A percentile compares a stretch with the other conserved stretches of the same genome.
Evolutionary conservation across 2,329 filamentous ascomycete genomes (phyloP).

Genomic region (Nemania sp.): DNA sequence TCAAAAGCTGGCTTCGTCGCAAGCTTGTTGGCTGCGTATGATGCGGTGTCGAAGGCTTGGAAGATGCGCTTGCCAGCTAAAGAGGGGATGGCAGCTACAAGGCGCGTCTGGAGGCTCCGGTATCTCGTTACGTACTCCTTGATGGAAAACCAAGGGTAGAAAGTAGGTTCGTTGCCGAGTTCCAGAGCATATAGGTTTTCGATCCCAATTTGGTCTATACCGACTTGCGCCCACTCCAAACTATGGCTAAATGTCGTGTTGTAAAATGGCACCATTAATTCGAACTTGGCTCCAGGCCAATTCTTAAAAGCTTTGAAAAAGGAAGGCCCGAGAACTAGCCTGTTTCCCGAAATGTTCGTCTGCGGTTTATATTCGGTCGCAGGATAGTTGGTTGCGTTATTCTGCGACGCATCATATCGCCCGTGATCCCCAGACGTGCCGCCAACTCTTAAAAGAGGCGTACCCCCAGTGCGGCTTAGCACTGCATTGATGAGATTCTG

Average conservation of each 20-base stretch:
- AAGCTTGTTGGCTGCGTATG: slow-evolving; percentile 9
- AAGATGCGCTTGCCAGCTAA: slow-evolving; percentile 18
- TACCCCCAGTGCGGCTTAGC: slow-evolving; percentile 21
- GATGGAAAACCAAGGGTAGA: slow-evolving; percentile 22
- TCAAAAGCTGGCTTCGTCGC: slow-evolving; percentile 17
- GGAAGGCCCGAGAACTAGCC: slow-evolving; percentile 14
- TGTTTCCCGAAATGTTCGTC: slow-evolving; percentile 11
- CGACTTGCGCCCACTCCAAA: slow-evolving; percentile 15
- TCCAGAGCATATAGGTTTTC: slow-evolving; percentile 20
- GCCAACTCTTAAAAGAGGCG: slow-evolving; percentile 24
- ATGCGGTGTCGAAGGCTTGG: slow-evolving; percentile 23
- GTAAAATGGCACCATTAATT: slow-evolving; percentile 22
- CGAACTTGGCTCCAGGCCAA: slow-evolving; percentile 22
- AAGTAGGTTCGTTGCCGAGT: slow-evolving; percentile 24
- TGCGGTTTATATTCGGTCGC: slow-evolving; percentile 12
- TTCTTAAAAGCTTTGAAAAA: slow-evolving; percentile 26
- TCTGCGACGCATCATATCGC: slow-evolving; percentile 17
- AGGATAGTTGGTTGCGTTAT: slow-evolving; percentile 23
- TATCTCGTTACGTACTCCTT: slow-evolving; percentile 22
- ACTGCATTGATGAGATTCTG: slow-evolving; percentile 23
- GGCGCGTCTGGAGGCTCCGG: slow-evolving; percentile 7
- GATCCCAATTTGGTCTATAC: slow-evolving; percentile 13
- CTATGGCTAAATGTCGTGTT: slow-evolving; percentile 18
- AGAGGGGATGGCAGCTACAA: slow-evolving; percentile 16
- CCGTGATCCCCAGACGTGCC: slow-evolving; percentile 22